Percentiles rank a stretch among this genome's conserved stretches.
Conservation (phyloP, 2,329 filamentous ascomycete species). For the Biscogniauxia sp. region DNA sequence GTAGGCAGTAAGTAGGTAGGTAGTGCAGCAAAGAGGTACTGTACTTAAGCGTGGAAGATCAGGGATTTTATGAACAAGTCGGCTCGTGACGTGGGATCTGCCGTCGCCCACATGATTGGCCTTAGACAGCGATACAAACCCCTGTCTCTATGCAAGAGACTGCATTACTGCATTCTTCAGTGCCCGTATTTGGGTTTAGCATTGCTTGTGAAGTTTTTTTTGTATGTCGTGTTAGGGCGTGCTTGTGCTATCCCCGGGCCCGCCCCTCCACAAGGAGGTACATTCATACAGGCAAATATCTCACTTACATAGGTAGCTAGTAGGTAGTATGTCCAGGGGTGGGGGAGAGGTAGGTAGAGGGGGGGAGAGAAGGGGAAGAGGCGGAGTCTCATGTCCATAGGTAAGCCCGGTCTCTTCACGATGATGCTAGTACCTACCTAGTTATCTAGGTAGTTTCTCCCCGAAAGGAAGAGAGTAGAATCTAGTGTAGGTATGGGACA, state of each 20-base stretch:
- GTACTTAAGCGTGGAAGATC: neutral
- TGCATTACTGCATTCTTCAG: neutral
- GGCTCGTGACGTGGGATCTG: neutral
- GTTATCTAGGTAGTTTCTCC: too few relatives aligned
- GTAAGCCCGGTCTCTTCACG: too few relatives aligned
- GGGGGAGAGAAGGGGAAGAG: too few relatives aligned
- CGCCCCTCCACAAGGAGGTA: neutral
- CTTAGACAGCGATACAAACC: neutral
- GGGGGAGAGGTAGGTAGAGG: too few relatives aligned
- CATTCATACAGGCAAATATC: neutral
- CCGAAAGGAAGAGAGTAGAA: too few relatives aligned
- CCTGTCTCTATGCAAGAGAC: neutral
- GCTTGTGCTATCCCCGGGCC: neutral
- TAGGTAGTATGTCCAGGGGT: too few relatives aligned
- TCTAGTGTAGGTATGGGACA: too few relatives aligned
- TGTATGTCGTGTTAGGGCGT: neutral
- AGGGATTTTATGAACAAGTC: neutral
- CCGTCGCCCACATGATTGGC: neutral
- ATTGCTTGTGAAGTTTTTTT: neutral
- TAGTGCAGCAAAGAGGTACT: too few relatives aligned
- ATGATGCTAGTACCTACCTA: too few relatives aligned
- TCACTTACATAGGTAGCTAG: neutral
- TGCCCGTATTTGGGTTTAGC: neutral
- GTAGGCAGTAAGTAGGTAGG: neutral
- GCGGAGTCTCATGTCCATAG: too few relatives aligned